These are phyloP conservation scores for Rhizopus delemar DNA, from an alignment of 371 early-diverging fungal species.

Conservation along the genomic window DNA sequence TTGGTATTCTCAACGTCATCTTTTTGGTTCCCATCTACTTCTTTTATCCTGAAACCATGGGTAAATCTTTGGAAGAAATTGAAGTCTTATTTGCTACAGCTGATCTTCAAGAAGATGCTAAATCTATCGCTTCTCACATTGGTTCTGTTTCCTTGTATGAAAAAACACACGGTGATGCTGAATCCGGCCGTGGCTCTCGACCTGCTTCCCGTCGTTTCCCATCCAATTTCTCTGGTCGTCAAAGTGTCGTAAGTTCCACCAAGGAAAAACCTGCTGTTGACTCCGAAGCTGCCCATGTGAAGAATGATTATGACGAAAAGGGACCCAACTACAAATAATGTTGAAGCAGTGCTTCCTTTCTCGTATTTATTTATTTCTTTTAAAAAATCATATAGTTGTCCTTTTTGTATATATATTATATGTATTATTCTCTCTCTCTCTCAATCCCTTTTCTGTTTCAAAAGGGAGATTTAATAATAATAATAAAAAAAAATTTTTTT, in stretches of 20 bases:
- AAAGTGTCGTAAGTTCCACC: constrained; percentile 12
- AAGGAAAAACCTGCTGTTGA: constrained; percentile 32
- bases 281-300: constrained; percentile 41
- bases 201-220: constrained; percentile 48
- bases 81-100: constrained; percentile 53
- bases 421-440: not conserved
- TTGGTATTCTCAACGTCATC: constrained; percentile 47
- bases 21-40: constrained; percentile 50
- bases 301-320: constrained; percentile 38
- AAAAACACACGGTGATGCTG: constrained; percentile 37
- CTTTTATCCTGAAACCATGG: constrained; percentile 57
- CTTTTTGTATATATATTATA: not conserved
- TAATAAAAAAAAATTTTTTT: too few relatives aligned
- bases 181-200: constrained; percentile 39
- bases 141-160: constrained; percentile 35
- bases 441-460: too few relatives aligned
- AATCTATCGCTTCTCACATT: constrained; percentile 39
- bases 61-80: constrained; percentile 59
- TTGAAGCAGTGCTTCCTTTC: not conserved
- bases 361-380: constrained; percentile 1
- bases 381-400: not conserved
- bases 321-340: constrained; percentile 46
- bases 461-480: too few relatives aligned
- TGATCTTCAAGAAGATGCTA: constrained; percentile 40
- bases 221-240: constrained; percentile 39